phyloP scores from a whole-genome alignment of 306 rosid genomes.

The Sechiopsis laciniata region DNA sequence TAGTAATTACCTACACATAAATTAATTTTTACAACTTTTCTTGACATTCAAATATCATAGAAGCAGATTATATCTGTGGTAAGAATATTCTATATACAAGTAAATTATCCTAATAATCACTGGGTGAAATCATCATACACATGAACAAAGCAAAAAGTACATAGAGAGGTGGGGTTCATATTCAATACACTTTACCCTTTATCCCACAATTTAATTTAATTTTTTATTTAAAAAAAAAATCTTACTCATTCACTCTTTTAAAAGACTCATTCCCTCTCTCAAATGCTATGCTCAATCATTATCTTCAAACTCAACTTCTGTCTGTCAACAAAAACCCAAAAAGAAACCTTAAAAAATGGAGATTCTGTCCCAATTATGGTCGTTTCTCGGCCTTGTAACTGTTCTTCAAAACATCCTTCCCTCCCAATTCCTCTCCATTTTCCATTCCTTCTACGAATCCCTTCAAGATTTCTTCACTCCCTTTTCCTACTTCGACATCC shows the following conservation, averaged over 20 bases:
- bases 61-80: no score
- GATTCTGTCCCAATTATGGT: slow-evolving; percentile 84
- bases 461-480: slow-evolving; percentile 71
- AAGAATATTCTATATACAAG: no score
- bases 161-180: no score
- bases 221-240: neutral
- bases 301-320: neutral
- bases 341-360: slow-evolving; percentile 36
- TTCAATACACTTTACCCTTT: neutral
- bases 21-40: no score
- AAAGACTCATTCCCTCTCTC: neutral
- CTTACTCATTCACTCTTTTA: neutral
- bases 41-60: no score
- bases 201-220: neutral
- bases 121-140: no score
- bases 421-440: slow-evolving; percentile 67
- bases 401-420: slow-evolving; percentile 79
- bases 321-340: neutral
- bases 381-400: slow-evolving; percentile 66
- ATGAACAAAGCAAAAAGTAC: neutral
- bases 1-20: no score
- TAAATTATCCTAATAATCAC: no score
- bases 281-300: no score
- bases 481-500: slow-evolving; percentile 64
- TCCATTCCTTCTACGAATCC: slow-evolving; percentile 64